Evolutionary conservation across 176 grass and related monocot genomes (phyloP).

Genomic region (Oryza coarctata): DNA sequence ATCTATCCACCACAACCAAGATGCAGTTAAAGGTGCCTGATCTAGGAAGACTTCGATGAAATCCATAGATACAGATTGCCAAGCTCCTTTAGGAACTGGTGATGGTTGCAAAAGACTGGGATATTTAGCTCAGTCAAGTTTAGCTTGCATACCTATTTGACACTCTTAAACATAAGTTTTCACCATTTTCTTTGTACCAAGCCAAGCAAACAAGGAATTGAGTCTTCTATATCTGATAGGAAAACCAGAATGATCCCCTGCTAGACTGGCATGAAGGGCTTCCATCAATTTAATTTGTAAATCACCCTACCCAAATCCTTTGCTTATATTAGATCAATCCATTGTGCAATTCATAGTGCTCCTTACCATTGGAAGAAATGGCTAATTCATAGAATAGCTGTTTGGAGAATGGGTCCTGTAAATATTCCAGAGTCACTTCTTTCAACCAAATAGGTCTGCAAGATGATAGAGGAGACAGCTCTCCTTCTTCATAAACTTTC

Average conservation of each 20-base stretch:
- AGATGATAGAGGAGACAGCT: no score
- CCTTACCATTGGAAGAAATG: rapidly evolving
- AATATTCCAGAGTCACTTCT: no score
- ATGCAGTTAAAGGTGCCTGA: neutral
- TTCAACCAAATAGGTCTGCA: no score
- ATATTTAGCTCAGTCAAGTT: neutral
- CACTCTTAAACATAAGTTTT: neutral
- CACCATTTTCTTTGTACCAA: neutral
- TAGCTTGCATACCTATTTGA: rapidly evolving
- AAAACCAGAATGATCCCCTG: neutral
- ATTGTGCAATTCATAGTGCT: no score
- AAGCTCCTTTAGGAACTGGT: neutral
- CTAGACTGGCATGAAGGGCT: neutral
- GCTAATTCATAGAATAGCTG: neutral
- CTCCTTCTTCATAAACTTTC: no score
- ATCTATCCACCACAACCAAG: neutral
- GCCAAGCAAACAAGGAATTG: neutral
- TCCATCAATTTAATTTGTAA: neutral
- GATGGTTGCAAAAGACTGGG: neutral
- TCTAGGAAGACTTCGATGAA: neutral
- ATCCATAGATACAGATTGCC: neutral
- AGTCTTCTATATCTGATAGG: neutral
- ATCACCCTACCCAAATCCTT: neutral
- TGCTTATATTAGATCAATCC: no score
- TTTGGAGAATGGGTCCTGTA: no score